These are phyloP conservation scores for Aspergillus aculeatus DNA, from an alignment of 2,329 filamentous ascomycete genomes.

Conservation along the genomic window DNA sequence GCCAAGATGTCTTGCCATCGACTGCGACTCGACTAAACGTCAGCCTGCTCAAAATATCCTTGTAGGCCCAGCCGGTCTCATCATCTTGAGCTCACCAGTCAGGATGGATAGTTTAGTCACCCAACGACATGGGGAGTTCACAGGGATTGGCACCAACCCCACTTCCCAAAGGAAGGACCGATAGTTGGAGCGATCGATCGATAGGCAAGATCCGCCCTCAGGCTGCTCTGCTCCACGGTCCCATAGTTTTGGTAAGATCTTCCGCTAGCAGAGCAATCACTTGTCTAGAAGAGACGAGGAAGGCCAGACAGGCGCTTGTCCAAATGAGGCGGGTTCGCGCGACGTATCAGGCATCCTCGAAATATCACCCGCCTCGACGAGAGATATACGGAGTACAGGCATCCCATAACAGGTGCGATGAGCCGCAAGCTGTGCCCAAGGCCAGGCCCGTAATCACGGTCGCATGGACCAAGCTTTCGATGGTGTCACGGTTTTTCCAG, in stretches of 20 bases:
- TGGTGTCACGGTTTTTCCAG: background rate
- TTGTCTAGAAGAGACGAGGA: background rate
- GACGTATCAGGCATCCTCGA: background rate
- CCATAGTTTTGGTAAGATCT: constrained; percentile 11
- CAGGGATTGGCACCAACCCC: background rate
- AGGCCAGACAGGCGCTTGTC: background rate
- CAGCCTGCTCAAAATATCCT: background rate
- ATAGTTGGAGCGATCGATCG: constrained; percentile 17
- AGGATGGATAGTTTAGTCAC: background rate
- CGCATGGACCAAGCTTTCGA: background rate
- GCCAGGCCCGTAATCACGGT: background rate
- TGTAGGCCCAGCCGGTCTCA: background rate
- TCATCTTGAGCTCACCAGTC: background rate
- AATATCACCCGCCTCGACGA: background rate
- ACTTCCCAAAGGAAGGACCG: constrained; percentile 6
- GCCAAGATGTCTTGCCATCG: background rate
- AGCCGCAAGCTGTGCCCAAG: background rate
- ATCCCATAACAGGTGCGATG: background rate
- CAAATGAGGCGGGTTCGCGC: background rate
- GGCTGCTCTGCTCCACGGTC: constrained; percentile 5
- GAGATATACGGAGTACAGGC: background rate
- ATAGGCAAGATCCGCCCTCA: constrained; percentile 7
- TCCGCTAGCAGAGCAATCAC: constrained; percentile 2
- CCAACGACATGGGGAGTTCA: no score
- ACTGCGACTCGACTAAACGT: background rate